phyloP scores from a whole-genome alignment of 768 basidiomycete genomes.

The Cystoderma amianthinum region DNA sequence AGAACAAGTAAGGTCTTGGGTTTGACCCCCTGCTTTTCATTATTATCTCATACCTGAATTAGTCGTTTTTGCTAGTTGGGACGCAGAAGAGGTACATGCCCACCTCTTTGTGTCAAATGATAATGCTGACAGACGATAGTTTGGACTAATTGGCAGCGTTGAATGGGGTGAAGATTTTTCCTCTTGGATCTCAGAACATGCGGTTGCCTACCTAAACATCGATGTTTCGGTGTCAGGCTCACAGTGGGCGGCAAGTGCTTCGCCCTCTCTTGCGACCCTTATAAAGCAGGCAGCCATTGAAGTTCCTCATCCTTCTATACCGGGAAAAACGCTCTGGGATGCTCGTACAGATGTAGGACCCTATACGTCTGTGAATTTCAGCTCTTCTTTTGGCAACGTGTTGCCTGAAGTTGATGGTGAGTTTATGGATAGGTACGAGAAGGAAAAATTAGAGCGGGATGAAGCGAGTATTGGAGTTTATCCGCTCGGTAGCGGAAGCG shows the following conservation, averaged over 20 bases:
- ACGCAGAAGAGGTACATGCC: slow-evolving; percentile 61
- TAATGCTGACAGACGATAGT: slow-evolving; percentile 18
- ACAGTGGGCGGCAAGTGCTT: slow-evolving; percentile 46
- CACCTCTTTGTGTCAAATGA: not conserved
- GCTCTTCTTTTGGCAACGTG: slow-evolving; percentile 12
- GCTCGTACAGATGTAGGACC: slow-evolving; percentile 57
- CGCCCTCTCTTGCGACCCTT: slow-evolving; percentile 79
- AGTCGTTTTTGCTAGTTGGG: slow-evolving; percentile 71
- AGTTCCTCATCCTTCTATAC: slow-evolving; percentile 65
- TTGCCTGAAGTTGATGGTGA: slow-evolving; percentile 41
- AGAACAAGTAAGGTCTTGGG: slow-evolving; percentile 35
- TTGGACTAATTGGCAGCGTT: slow-evolving; percentile 76
- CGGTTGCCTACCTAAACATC: slow-evolving; percentile 84
- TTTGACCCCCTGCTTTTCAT: not conserved
- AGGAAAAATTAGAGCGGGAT: slow-evolving; percentile 20
- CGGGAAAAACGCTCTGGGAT: slow-evolving; percentile 71
- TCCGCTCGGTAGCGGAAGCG: slow-evolving; percentile 79
- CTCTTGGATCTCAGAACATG: slow-evolving; percentile 71
- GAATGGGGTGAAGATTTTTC: slow-evolving; percentile 94
- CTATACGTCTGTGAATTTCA: slow-evolving; percentile 25
- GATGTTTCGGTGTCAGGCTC: slow-evolving; percentile 64
- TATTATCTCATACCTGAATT: not conserved
- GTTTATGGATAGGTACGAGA: slow-evolving; percentile 30
- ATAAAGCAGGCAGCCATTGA: slow-evolving; percentile 61
- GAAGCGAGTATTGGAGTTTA: slow-evolving; percentile 34